These are phyloP conservation scores for Abrus precatorius DNA, from an alignment of 306 rosid species.

Conservation along the genomic window DNA sequence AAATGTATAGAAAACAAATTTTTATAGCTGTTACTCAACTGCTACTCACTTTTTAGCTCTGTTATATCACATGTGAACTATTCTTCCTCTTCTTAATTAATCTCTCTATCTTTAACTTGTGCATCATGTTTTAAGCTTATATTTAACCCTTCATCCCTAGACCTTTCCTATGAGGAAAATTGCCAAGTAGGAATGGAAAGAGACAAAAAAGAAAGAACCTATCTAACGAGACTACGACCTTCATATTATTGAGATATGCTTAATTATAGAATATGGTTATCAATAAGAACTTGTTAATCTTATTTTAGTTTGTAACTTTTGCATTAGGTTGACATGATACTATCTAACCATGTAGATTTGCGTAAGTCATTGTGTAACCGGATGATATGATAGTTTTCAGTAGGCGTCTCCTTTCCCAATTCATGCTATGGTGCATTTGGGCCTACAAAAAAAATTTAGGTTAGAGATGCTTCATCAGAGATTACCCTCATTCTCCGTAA, in stretches of 20 bases:
- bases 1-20: constrained; percentile 47
- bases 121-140: background rate
- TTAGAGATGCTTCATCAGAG: background rate
- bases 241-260: background rate
- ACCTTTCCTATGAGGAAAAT: background rate
- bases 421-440: constrained; percentile 34
- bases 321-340: background rate
- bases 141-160: background rate
- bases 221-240: background rate
- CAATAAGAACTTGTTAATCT: background rate
- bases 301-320: constrained; percentile 24
- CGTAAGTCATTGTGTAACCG: background rate
- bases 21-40: constrained; percentile 62
- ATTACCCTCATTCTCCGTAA: background rate
- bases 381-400: constrained; percentile 20
- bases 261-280: background rate
- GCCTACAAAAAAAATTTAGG: background rate
- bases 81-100: constrained; percentile 41
- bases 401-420: constrained; percentile 13
- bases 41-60: constrained; percentile 55
- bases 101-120: constrained; percentile 18
- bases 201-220: constrained; percentile 8
- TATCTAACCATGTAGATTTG: constrained; percentile 20
- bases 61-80: constrained; percentile 59
- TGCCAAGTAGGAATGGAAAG: background rate